Base-by-base conservation (phyloP, 306 rosid genomes). In the Sophora flavescens region DNA sequence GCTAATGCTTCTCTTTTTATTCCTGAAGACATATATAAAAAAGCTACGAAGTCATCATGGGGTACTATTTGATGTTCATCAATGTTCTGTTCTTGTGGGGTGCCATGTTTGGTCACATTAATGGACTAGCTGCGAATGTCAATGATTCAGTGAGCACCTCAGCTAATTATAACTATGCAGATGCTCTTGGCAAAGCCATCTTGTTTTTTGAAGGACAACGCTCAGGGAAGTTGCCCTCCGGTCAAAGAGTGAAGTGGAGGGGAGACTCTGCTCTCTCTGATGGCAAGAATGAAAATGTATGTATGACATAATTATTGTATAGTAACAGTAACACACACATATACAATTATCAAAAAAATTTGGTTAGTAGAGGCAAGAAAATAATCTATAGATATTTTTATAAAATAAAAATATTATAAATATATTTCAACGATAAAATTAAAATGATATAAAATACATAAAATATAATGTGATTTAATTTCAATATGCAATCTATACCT, bases 181-280 rank as follows among this genome's bases (percentile, higher is more conserved):
- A 90, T 63, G 97, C 94, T 12, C 87, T 94, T 61, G 84, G 33
- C 80, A 90, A 94, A 60, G 88, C 93, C 48, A 84, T 91, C 42
- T 54, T 91, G 80, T 94, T 94, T 87, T 87, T 94, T 33, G 91
- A 91, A 80, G 97, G 97, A 41, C 98, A 91, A 71, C 90, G 96
- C 33, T 94, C 97, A 0, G 97, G 96, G 57, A 90, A 90, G 70
- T 80, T 94, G 77, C 91, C 93, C 0, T 2, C 75, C 2, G 50
- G 1, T 44, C 98, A 89, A 51, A 87, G 93, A 76, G 89, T 87
- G 1, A 81, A 70, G 5, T 94, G 96, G 96, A 79, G 96, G 53
- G 96, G 88, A 50, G 84, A 90, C 39, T 94, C 97, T 0, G 93
- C 97, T 22, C 89, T 90, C 64, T 86, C 89, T 5, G 97, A 94